phyloP scores from a whole-genome alignment of 2,329 filamentous ascomycete genomes.

The Nigrograna mackinnonii region DNA sequence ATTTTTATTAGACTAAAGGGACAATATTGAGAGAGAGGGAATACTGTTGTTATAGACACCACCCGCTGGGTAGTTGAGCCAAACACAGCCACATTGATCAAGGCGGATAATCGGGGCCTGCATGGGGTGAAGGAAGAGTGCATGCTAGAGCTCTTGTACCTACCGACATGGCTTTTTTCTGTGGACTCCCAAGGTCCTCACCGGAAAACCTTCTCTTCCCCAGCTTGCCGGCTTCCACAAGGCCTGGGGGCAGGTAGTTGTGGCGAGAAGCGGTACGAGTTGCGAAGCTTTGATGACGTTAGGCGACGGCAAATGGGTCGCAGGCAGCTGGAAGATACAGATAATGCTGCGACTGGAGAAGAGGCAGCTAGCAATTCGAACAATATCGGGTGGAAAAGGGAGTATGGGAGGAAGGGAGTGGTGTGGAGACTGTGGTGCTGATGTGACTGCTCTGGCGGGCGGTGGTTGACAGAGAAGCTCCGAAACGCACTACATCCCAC shows the following conservation, averaged over 20 bases:
- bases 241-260: slow-evolving; percentile 25
- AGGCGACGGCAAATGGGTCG: not conserved
- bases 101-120: slow-evolving; percentile 8
- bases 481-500: slow-evolving; percentile 13
- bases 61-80: too few relatives aligned
- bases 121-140: slow-evolving; percentile 3
- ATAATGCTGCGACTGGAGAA: not conserved
- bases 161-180: slow-evolving; percentile 46
- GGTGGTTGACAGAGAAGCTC: slow-evolving; percentile 3
- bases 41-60: too few relatives aligned
- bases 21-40: too few relatives aligned
- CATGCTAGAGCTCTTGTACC: slow-evolving; percentile 16
- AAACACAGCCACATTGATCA: too few relatives aligned
- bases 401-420: too few relatives aligned
- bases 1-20: too few relatives aligned
- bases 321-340: not conserved
- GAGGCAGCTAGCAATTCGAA: too few relatives aligned
- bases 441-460: slow-evolving; percentile 3
- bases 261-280: too few relatives aligned
- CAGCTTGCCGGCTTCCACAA: slow-evolving; percentile 42
- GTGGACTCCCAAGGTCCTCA: slow-evolving; percentile 43
- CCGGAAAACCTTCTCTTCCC: slow-evolving; percentile 44
- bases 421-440: too few relatives aligned
- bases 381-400: too few relatives aligned
- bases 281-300: not conserved